Base-by-base conservation (phyloP, 2,329 filamentous ascomycete species). In the Colletotrichum cuscutae region DNA sequence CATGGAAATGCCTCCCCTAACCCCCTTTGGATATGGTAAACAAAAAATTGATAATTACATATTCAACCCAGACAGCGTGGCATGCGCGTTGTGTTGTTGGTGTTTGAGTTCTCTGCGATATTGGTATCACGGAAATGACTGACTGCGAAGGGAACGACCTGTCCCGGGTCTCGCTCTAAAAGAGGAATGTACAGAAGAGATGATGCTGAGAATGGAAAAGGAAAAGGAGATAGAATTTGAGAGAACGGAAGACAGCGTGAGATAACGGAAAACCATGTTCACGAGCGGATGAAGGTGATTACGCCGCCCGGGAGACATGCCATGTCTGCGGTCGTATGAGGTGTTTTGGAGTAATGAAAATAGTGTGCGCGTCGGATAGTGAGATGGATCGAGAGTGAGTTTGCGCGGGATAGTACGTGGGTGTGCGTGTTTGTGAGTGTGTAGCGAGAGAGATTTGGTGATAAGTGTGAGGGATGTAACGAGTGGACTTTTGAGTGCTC, bases 71-170 rank as follows among this genome's bases (percentile, higher is more conserved):
- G 53, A 46, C 63, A 56, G 70, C 56, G 59, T 35, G 63, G 37
- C 54, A 58, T 60, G 32, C 15, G 52, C 37, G 53, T 46, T 68
- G 52, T 22, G n/a, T 59, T 54, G 30, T 59, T 59, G 26, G 52
- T 68, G 42, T 35, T 37, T 59, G 59, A 69, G 54, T 59, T 73
- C 61, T 73, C 62, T 72, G 68, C 68, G 67, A 72, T 72, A 73
- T 68, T 73, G 73, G 73, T 75, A 74, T 75, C 73, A 75, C 63
- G 69, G 73, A 64, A 74, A 73, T 49, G 72, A 75, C 72, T 72
- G 74, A 75, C 54, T 70, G 59, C 57, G 74, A 75, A 75, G 53
- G 63, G 72, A 75, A 75, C 66, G 74, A 75, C 74, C 74, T 68
- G 70, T 68, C 74, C 72, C 63, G 74, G 69, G 74, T 75, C 74